These are phyloP conservation scores for Alternaria sp. DNA, from an alignment of 2,329 filamentous ascomycete genomes.

Conservation along the genomic window DNA sequence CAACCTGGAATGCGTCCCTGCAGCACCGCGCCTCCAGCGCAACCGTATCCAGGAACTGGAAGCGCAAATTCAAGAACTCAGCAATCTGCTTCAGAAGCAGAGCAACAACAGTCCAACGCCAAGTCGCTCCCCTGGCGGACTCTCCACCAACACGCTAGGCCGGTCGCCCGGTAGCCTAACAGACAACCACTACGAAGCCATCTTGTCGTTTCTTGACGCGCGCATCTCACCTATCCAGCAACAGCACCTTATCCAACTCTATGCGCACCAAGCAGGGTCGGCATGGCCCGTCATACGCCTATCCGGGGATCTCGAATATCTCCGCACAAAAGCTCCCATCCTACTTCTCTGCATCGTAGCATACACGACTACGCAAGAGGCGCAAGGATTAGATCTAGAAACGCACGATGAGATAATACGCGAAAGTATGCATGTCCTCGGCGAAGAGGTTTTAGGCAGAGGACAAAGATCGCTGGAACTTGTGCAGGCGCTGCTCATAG, in stretches of 20 bases:
- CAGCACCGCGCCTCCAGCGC: conserved; percentile 36
- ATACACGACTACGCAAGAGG: conserved; percentile 26
- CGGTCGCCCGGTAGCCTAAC: conserved; percentile 11
- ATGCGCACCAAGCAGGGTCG: conserved; percentile 20
- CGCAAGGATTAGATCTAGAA: conserved; percentile 25
- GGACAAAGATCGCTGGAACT: conserved; percentile 35
- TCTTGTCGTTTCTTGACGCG: conserved; percentile 28
- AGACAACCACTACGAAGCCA: conserved; percentile 20
- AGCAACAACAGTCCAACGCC: conserved; percentile 20
- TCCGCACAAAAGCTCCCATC: conserved; percentile 31
- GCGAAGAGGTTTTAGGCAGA: conserved; percentile 27
- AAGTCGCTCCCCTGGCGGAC: conserved; percentile 20
- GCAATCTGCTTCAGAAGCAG: conserved; percentile 14
- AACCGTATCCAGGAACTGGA: conserved; percentile 37
- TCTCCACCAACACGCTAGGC: conserved; percentile 2
- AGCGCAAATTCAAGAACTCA: conserved; percentile 30
- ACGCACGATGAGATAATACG: conserved; percentile 34
- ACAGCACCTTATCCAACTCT: conserved; percentile 25
- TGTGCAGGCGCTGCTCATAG: conserved; percentile 35
- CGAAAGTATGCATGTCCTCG: conserved; percentile 29
- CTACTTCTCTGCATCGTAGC: conserved; percentile 29
- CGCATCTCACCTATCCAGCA: conserved; percentile 27
- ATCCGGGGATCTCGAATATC: conserved; percentile 12
- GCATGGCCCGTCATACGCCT: conserved; percentile 30
- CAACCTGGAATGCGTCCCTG: conserved; percentile 27